Percentiles rank a stretch among this genome's conserved stretches.
phyloP scores from a whole-genome alignment of 2,329 filamentous ascomycete species.

The Cadophora luteo-olivacea region DNA sequence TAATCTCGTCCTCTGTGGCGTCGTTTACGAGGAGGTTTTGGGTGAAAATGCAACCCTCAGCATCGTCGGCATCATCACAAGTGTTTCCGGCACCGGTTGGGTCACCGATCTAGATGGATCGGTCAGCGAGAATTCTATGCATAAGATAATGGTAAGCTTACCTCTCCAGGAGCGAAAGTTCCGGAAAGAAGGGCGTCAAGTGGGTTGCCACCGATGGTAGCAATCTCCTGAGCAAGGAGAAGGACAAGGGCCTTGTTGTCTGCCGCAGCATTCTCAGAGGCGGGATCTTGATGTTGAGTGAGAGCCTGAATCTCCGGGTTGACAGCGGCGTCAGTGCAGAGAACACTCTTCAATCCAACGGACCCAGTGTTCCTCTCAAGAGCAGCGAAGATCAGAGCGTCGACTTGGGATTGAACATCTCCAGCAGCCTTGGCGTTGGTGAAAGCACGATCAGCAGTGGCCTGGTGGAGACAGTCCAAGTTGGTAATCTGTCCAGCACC shows the following conservation, averaged over 20 bases:
- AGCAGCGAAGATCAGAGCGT: conserved; percentile 59
- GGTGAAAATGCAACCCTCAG: conserved; percentile 61
- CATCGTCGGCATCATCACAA: conserved; percentile 56
- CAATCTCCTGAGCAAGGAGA: conserved; percentile 64
- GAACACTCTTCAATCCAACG: conserved; percentile 62
- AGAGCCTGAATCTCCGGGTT: conserved; percentile 72
- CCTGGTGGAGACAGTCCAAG: conserved; percentile 65
- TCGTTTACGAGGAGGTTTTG: conserved; percentile 60
- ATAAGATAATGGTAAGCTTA: conserved; percentile 47
- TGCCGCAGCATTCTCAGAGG: conserved; percentile 59
- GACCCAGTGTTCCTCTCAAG: conserved; percentile 66
- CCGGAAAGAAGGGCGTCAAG: conserved; percentile 63
- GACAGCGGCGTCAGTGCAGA: conserved; percentile 62
- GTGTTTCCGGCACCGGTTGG: conserved; percentile 56
- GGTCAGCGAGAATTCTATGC: conserved; percentile 28
- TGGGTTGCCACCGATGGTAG: conserved; percentile 66
- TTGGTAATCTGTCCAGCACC: conserved; percentile 57
- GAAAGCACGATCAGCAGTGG: conserved; percentile 64
- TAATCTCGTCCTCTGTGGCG: conserved; percentile 58
- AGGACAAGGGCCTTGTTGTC: conserved; percentile 68
- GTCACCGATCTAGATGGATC: conserved; percentile 43
- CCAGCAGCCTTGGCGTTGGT: conserved; percentile 63
- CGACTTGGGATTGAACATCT: conserved; percentile 58
- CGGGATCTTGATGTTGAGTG: conserved; percentile 72
- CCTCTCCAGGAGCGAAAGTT: conserved; percentile 67